Base-by-base conservation (phyloP, 352 stramenopile genomes). In the Pythium volutum region DNA sequence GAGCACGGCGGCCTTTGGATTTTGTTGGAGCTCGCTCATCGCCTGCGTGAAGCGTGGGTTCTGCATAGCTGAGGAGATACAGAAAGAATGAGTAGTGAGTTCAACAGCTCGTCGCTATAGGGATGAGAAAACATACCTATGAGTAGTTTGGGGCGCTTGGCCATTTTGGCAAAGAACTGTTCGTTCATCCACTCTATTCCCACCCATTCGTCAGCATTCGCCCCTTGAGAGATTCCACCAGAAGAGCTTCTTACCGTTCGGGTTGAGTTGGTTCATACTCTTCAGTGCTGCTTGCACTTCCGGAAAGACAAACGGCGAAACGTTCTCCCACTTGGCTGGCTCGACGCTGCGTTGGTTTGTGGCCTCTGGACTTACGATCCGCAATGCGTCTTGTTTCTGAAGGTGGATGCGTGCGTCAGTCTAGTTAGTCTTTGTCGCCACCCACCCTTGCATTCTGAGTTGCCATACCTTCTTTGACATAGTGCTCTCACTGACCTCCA, bases 141-240 rank as follows among this genome's bases (percentile, higher is more conserved):
- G 9, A 73, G 56, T 25, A 93, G 66, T 36, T 80, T 80, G 6
- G 80, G 79, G 39, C 87, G 78, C 3, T 62, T 63, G 8, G 77
- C 50, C 4, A 93, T 74, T 65, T 91, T 93, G 25, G 79, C 73
- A 33, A 91, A 86, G 41, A 93, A 88, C 8, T 52, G 57, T 16
- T 76, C 72, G 27, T 88, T 86, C 79, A 91, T 89, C 84, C 84
- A 93, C 20, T 88, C 84, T 91, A 46, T 18, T 6, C 27, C 31
- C 23, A 29, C 25, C 0, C 36, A 20, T 29, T 2, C 42, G 14
- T n/a, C 39, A 22, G 42, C 3, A 29, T 48, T 25, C 16, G n/a
- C 8, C 27, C 18, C 10, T 27, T 48, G n/a, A 29, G 8, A 7
- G 6, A 26, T 11, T 14, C 0, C 5, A 48, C n/a, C 10, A 27